Base-by-base conservation (phyloP, 140 eudicot genomes). In the Stevia rebaudiana region DNA sequence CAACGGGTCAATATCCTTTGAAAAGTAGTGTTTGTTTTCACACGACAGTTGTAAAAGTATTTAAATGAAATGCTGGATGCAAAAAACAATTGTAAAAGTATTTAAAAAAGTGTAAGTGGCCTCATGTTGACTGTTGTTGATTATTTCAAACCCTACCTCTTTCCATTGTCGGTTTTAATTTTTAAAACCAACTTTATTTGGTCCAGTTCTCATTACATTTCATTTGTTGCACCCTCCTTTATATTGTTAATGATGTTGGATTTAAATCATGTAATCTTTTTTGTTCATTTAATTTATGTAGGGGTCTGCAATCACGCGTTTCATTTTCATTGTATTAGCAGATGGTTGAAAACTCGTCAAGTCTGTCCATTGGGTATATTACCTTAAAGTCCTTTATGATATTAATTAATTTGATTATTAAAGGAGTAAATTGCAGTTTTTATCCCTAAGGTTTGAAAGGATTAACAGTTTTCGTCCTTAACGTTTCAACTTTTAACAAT, bases 321-420 rank as follows among this genome's bases (percentile, higher is more conserved):
- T 52, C 59, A 52, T 36, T 52, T 52, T 11, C 59, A 52, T 52
- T 52, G 59, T 24, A 52, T 52, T 12, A 52, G 36, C 10, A 52
- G 59, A 24, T 23, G 59, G 36, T 1, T 24, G 36, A 52, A 52
- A 24, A 51, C 58, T 11, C 58, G 18, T 22, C 58, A 51, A 52
- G 59, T 52, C 18, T 52, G 37, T 12, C 59, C 59, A 4, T 52
- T 52, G 35, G 37, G 59, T 52, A 52, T 52, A 23, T 0, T 28
- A 28, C 33, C 4, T 28, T 28, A 28, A 28, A 28, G n/a, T n/a
- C n/a, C n/a, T 4, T 28, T 28, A 28, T 28, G 33, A 28, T 28
- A 28, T 28, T 28, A 28, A 28, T 28, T 28, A 1, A 28, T 28
- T 28, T 22, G 3, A 9, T 21, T 21, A n/a, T n/a, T n/a, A n/a